phyloP scores from a whole-genome alignment of 208 protist genomes.

The Trypanosoma cruzi region DNA sequence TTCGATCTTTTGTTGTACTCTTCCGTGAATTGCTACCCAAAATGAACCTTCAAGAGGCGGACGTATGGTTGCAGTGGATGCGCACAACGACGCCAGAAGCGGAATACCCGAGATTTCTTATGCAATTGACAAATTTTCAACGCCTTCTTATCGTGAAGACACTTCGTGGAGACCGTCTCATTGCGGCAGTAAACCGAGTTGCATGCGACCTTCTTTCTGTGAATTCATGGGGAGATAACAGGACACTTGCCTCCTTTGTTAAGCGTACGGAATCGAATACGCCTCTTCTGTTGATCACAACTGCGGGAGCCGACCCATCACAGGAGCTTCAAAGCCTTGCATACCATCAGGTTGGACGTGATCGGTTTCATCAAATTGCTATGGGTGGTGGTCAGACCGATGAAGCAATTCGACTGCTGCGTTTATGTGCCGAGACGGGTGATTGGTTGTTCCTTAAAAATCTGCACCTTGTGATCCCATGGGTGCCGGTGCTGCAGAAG shows the following conservation, averaged over 20 bases:
- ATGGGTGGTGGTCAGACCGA: constrained; percentile 97
- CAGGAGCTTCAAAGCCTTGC: constrained; percentile 93
- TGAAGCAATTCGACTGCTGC: constrained; percentile 86
- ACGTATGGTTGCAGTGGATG: constrained; percentile 94
- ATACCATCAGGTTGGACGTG: constrained; percentile 68
- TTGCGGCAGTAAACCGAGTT: constrained; percentile 89
- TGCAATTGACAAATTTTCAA: constrained; percentile 94
- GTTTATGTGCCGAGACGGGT: constrained; percentile 70
- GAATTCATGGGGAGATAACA: constrained; percentile 72
- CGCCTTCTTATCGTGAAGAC: constrained; percentile 95
- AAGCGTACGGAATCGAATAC: constrained; percentile 51
- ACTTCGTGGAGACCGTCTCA: constrained; percentile 96
- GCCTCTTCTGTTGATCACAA: constrained; percentile 95
- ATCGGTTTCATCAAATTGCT: constrained; percentile 92
- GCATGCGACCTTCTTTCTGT: constrained; percentile 82
- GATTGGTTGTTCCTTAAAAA: constrained; percentile 98
- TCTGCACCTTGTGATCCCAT: constrained; percentile 95
- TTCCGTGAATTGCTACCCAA: constrained; percentile 78
- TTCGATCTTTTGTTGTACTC: constrained; percentile 69
- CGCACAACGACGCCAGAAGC: constrained; percentile 82
- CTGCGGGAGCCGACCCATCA: constrained; percentile 96
- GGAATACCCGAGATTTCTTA: constrained; percentile 86
- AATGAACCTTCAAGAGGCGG: constrained; percentile 82
- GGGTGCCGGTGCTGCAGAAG: constrained; percentile 94
- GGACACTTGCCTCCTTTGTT: constrained; percentile 53